Conservation (phyloP, 2,329 filamentous ascomycete genomes). For the Nemania sp. region DNA sequence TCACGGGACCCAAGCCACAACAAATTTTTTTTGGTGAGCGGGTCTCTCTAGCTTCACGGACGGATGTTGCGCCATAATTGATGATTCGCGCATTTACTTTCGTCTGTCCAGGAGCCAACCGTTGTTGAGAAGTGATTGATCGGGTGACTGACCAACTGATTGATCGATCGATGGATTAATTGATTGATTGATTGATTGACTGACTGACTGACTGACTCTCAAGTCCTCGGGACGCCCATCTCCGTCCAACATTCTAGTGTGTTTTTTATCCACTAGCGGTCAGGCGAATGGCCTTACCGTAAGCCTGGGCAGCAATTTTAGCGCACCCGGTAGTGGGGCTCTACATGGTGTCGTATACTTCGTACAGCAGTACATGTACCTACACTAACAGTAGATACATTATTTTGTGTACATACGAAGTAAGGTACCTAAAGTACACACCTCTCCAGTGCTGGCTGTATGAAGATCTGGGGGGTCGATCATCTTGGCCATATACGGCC, state of each 20-base stretch:
- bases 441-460: not conserved
- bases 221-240: conserved; percentile 11
- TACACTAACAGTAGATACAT: too few relatives aligned
- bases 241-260: conserved; percentile 4
- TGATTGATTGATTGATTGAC: too few relatives aligned
- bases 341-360: too few relatives aligned
- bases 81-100: conserved; percentile 7
- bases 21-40: not conserved
- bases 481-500: conserved; percentile 8
- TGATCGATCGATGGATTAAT: conserved; percentile 6
- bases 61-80: not conserved
- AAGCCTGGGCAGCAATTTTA: not conserved
- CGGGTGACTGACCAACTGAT: not conserved
- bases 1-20: conserved; percentile 5
- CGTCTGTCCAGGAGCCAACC: not conserved
- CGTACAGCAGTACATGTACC: too few relatives aligned
- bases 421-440: too few relatives aligned
- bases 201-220: conserved; percentile 1
- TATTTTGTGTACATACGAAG: too few relatives aligned
- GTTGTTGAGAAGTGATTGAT: too few relatives aligned
- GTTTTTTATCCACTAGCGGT: not conserved
- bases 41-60: not conserved
- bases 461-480: conserved; percentile 23
- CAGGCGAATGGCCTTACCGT: not conserved
- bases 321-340: not conserved